phyloP scores from a whole-genome alignment of 257 asterid genomes.

The Solanum stenotomum region DNA sequence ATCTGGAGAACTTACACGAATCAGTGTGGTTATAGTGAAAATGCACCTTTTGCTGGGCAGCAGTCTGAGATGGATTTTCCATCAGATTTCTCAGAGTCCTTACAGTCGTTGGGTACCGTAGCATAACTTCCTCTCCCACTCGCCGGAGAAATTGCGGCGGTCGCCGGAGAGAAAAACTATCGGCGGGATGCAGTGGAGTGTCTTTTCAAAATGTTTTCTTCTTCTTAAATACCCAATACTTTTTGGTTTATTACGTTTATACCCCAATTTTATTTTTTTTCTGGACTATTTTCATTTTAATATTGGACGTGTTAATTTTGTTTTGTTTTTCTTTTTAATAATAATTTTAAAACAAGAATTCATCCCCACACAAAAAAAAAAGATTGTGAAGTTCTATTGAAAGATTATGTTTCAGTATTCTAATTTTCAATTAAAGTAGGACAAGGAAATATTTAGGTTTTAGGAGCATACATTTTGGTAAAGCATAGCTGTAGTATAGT shows the following conservation, averaged over 20 bases:
- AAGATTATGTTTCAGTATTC: too few species aligned
- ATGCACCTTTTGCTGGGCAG: constrained; percentile 19
- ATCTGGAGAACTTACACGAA: constrained; percentile 51
- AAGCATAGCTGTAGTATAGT: too few species aligned
- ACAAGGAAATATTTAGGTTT: too few species aligned
- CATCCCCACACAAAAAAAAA: too few species aligned
- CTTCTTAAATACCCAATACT: neutral
- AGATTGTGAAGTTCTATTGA: too few species aligned
- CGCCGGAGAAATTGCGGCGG: neutral
- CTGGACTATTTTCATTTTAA: neutral
- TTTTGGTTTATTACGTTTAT: neutral
- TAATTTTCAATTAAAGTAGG: too few species aligned
- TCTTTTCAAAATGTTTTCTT: neutral
- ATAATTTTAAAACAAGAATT: too few species aligned
- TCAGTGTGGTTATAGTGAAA: constrained; percentile 60
- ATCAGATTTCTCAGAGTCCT: constrained; percentile 31
- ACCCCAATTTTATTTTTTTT: neutral
- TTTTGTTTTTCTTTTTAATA: neutral
- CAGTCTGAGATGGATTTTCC: constrained; percentile 26
- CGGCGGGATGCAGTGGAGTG: neutral
- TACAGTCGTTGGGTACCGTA: constrained; percentile 13
- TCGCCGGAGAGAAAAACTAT: neutral
- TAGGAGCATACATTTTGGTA: too few species aligned
- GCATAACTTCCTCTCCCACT: neutral
- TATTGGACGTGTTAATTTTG: neutral